A percentile compares a stretch with the other conserved stretches of the same genome.
These are phyloP conservation scores for Prosopis cineraria DNA, from an alignment of 306 rosid species.

Conservation along the genomic window DNA sequence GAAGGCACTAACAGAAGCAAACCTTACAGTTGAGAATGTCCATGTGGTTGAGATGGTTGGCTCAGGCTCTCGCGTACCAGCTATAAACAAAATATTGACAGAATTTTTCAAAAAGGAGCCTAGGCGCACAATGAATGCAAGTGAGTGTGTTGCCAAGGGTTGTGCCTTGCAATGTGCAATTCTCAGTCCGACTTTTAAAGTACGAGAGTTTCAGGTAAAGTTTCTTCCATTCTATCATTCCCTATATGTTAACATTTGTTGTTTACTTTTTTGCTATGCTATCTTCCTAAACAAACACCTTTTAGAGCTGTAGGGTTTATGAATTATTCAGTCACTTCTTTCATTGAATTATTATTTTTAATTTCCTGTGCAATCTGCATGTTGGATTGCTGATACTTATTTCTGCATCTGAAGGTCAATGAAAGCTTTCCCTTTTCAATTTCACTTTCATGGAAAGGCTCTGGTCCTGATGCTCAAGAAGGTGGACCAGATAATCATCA, in stretches of 20 bases:
- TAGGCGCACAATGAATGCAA: constrained; percentile 95
- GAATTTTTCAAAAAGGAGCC: constrained; percentile 92
- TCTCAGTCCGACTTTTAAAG: constrained; percentile 95
- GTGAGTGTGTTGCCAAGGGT: constrained; percentile 96
- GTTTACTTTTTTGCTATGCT: not conserved
- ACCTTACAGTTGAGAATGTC: constrained; percentile 67
- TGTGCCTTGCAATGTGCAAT: constrained; percentile 94
- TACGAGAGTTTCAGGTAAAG: constrained; percentile 86
- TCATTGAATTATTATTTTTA: not conserved
- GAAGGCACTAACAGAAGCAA: constrained; percentile 84
- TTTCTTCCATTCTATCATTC: not conserved
- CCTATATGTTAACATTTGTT: not conserved
- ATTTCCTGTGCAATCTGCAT: not conserved
- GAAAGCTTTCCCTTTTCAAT: constrained; percentile 84
- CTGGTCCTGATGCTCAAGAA: constrained; percentile 69
- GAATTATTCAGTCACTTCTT: not conserved
- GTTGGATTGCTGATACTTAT: constrained; percentile 1
- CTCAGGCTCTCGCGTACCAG: constrained; percentile 96
- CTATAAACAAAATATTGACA: constrained; percentile 76
- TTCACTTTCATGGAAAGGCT: constrained; percentile 80
- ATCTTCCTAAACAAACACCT: not conserved
- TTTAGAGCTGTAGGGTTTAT: not conserved
- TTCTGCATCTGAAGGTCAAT: constrained; percentile 58
- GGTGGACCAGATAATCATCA: constrained; percentile 59
- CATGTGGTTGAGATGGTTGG: constrained; percentile 94